These are phyloP conservation scores for Beauveria caledonica DNA, from an alignment of 2,329 filamentous ascomycete genomes.

Conservation along the genomic window DNA sequence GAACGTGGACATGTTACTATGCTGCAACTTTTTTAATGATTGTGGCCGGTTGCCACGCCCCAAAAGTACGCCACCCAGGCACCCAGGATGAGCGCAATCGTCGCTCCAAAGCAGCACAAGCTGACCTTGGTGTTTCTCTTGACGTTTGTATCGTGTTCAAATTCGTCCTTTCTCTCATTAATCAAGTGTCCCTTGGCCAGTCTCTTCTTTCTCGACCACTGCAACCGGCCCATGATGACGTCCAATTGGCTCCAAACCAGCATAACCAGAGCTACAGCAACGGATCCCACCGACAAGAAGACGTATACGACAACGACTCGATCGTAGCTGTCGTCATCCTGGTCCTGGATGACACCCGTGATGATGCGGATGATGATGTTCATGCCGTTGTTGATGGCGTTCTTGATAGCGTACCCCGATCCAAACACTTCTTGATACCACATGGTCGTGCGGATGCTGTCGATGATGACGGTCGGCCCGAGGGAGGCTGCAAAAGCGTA, in stretches of 20 bases:
- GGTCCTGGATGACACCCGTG: slow-evolving; percentile 50
- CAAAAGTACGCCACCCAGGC: slow-evolving; percentile 51
- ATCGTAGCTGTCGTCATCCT: slow-evolving; percentile 46
- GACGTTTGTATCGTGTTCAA: slow-evolving; percentile 26
- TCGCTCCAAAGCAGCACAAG: slow-evolving; percentile 31
- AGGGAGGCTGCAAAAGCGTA: slow-evolving; percentile 48
- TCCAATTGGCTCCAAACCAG: slow-evolving; percentile 29
- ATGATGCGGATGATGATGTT: slow-evolving; percentile 51
- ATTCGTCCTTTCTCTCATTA: slow-evolving; percentile 33
- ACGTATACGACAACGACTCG: slow-evolving; percentile 49
- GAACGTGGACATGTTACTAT: too few relatives aligned
- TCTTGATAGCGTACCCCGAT: slow-evolving; percentile 50
- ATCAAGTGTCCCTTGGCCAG: slow-evolving; percentile 34
- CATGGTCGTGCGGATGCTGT: slow-evolving; percentile 50
- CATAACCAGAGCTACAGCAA: slow-evolving; percentile 35
- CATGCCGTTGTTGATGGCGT: slow-evolving; percentile 56
- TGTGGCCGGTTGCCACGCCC: slow-evolving; percentile 48
- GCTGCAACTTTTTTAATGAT: slow-evolving; percentile 17
- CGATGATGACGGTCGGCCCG: slow-evolving; percentile 51
- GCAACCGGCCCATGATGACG: slow-evolving; percentile 39
- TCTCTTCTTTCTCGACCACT: slow-evolving; percentile 51
- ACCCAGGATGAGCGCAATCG: slow-evolving; percentile 41
- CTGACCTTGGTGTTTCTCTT: slow-evolving; percentile 34
- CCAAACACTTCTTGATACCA: slow-evolving; percentile 54
- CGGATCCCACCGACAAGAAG: slow-evolving; percentile 40